A percentile compares a stretch with the other conserved stretches of the same genome.
Conservation (phyloP, 208 protist species). For the Leishmania gerbilli region DNA sequence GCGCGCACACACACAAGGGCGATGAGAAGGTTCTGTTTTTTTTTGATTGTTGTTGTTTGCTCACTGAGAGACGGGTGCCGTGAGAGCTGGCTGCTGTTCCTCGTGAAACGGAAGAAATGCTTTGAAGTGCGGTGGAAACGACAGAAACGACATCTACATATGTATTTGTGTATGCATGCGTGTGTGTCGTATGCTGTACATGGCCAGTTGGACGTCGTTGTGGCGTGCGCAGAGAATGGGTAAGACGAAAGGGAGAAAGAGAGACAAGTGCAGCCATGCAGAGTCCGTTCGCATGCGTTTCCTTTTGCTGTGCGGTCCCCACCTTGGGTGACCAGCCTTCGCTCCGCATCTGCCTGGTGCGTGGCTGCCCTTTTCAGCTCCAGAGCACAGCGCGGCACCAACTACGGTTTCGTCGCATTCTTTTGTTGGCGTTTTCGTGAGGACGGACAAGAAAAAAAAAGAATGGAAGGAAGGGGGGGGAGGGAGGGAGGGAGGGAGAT, state of each 20-base stretch:
- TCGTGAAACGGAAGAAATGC: neutral
- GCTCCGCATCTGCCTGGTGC: neutral
- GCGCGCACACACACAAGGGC: too few species aligned
- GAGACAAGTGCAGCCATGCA: neutral
- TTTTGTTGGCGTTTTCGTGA: neutral
- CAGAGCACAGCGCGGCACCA: neutral
- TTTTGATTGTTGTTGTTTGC: too few species aligned
- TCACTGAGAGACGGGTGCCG: too few species aligned
- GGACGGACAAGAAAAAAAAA: neutral
- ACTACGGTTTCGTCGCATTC: neutral
- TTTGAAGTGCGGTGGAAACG: neutral
- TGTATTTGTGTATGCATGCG: neutral
- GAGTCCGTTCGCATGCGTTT: neutral
- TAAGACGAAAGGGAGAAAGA: constrained; percentile 3
- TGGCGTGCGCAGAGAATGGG: neutral
- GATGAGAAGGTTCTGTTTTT: neutral
- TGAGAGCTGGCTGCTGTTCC: too few species aligned
- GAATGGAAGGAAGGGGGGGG: too few species aligned
- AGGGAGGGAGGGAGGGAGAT: too few species aligned
- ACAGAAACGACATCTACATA: neutral
- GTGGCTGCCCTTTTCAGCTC: neutral
- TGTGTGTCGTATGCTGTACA: constrained; percentile 5
- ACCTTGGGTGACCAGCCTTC: neutral
- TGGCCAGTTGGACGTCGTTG: neutral
- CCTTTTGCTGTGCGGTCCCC: neutral